A percentile compares a stretch with the other conserved stretches of the same genome.
Evolutionary conservation across 2,329 filamentous ascomycete species (phyloP).

Genomic region (Aspergillus carbonarius): DNA sequence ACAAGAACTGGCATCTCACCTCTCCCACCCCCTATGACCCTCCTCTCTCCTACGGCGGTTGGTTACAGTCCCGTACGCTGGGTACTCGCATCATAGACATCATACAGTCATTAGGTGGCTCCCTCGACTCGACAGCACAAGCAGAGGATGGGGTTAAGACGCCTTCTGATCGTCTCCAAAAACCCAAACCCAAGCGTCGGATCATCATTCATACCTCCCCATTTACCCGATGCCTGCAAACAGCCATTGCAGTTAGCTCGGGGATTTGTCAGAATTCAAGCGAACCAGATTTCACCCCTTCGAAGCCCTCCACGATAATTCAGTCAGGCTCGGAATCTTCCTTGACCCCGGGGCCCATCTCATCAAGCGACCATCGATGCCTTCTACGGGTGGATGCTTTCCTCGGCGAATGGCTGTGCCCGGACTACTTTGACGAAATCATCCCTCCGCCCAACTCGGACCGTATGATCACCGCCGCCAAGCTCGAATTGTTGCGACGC

Average conservation of each 20-base stretch:
- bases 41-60: slow-evolving; percentile 90
- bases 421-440: slow-evolving; percentile 90
- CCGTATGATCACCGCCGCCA: slow-evolving; percentile 85
- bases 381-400: slow-evolving; percentile 82
- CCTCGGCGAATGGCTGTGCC: slow-evolving; percentile 91
- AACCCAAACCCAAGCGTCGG: slow-evolving; percentile 61
- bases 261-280: slow-evolving; percentile 62
- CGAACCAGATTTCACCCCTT: slow-evolving; percentile 17
- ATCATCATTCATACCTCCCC: slow-evolving; percentile 92
- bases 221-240: slow-evolving; percentile 89
- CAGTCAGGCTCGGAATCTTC: slow-evolving; percentile 3
- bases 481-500: slow-evolving; percentile 76
- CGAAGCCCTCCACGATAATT: background rate
- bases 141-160: slow-evolving; percentile 8
- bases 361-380: slow-evolving; percentile 20
- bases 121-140: slow-evolving; percentile 7
- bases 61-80: slow-evolving; percentile 79
- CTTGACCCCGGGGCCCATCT: background rate
- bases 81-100: slow-evolving; percentile 81
- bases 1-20: slow-evolving; percentile 91
- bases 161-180: slow-evolving; percentile 7
- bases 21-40: slow-evolving; percentile 95
- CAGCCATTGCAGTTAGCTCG: slow-evolving; percentile 81
- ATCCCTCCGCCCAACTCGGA: slow-evolving; percentile 82
- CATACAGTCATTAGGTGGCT: slow-evolving; percentile 49